A percentile compares a stretch with the other conserved stretches of the same genome.
phyloP scores from a whole-genome alignment of 306 rosid genomes.

The Mucuna pruriens region DNA sequence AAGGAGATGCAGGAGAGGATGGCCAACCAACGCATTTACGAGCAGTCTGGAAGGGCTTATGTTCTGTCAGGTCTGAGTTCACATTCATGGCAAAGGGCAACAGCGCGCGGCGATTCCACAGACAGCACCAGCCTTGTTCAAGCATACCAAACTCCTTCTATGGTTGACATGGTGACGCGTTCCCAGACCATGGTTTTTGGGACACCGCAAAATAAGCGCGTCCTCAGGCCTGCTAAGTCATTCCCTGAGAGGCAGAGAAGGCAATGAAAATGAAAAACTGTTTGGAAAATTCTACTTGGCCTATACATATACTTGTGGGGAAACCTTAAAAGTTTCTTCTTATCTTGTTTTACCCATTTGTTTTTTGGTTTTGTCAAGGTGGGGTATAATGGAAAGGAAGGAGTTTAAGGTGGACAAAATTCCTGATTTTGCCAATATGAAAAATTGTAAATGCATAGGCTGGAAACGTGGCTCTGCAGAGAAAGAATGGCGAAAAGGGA shows the following conservation, averaged over 20 bases:
- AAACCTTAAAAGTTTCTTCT: slow-evolving; percentile 46
- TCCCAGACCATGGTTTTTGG: slow-evolving; percentile 77
- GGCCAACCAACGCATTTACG: slow-evolving; percentile 77
- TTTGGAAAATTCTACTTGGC: slow-evolving; percentile 38
- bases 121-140: slow-evolving; percentile 77
- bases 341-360: slow-evolving; percentile 28
- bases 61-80: slow-evolving; percentile 96
- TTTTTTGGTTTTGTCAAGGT: slow-evolving; percentile 42
- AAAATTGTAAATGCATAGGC: slow-evolving; percentile 57
- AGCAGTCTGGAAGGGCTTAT: slow-evolving; percentile 97
- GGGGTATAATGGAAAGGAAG: slow-evolving; percentile 53
- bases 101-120: slow-evolving; percentile 88
- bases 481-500: slow-evolving; percentile 45
- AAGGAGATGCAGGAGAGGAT: slow-evolving; percentile 96
- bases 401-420: slow-evolving; percentile 53
- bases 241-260: slow-evolving; percentile 65
- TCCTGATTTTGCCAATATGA: slow-evolving; percentile 50
- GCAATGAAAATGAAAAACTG: slow-evolving; percentile 31
- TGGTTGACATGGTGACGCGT: slow-evolving; percentile 90
- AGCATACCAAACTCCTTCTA: slow-evolving; percentile 88
- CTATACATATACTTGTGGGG: slow-evolving; percentile 37
- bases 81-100: slow-evolving; percentile 96
- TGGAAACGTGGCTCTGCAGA: slow-evolving; percentile 44
- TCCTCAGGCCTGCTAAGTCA: slow-evolving; percentile 66
- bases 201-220: slow-evolving; percentile 48